A percentile compares a stretch with the other conserved stretches of the same genome.
Evolutionary conservation across 306 rosid species (phyloP).

Genomic region (Biancaea sappan): DNA sequence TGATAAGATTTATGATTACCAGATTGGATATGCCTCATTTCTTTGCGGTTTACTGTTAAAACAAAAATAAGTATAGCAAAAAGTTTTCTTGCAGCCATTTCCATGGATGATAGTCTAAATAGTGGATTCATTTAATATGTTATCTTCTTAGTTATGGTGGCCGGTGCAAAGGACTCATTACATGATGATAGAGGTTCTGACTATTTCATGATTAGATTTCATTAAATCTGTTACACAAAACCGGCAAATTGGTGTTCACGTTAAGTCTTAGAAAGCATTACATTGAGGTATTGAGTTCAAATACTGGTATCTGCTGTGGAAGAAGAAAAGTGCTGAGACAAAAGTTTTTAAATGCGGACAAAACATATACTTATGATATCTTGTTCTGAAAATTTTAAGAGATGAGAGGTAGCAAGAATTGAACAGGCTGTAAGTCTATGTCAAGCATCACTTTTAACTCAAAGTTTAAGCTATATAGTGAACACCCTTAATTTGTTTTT

Average conservation of each 20-base stretch:
- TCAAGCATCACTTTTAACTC: neutral
- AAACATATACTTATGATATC: too few relatives aligned
- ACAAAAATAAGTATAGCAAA: neutral
- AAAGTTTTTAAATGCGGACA: neutral
- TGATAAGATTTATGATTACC: constrained; percentile 20
- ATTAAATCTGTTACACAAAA: too few relatives aligned
- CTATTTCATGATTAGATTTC: neutral
- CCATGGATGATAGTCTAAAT: neutral
- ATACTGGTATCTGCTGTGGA: too few relatives aligned
- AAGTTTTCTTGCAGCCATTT: neutral
- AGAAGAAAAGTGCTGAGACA: too few relatives aligned
- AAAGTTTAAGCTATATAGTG: neutral
- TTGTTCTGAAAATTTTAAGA: too few relatives aligned
- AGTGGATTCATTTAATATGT: neutral
- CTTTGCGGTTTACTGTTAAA: neutral
- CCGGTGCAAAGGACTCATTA: neutral
- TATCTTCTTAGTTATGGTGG: neutral
- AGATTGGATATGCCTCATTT: constrained; percentile 1
- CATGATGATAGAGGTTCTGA: neutral
- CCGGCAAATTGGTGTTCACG: too few relatives aligned
- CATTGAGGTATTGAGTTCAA: too few relatives aligned
- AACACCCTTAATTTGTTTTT: too few relatives aligned
- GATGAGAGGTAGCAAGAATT: neutral
- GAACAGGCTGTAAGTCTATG: neutral
- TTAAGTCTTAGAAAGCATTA: too few relatives aligned